These are phyloP conservation scores for Passalora sequoiae DNA, from an alignment of 2,329 filamentous ascomycete species.

Conservation along the genomic window DNA sequence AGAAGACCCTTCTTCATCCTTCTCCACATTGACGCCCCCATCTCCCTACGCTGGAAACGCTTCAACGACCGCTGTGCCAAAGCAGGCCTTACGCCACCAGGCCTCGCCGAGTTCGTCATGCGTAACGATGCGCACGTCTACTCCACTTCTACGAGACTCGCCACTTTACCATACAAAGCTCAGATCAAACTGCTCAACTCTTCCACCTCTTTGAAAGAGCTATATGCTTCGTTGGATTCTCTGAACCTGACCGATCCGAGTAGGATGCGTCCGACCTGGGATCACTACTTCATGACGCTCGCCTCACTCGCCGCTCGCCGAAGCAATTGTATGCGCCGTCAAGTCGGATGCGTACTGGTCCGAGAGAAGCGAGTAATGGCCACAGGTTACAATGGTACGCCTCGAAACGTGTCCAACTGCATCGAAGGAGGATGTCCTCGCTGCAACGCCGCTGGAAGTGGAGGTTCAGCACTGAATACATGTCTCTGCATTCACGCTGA, in stretches of 20 bases:
- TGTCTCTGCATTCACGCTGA: constrained; percentile 97
- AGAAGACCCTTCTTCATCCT: constrained; percentile 88
- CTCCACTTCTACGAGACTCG: constrained; percentile 56
- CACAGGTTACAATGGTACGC: constrained; percentile 98
- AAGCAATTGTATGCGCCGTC: constrained; percentile 96
- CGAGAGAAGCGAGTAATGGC: constrained; percentile 80
- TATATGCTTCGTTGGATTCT: constrained; percentile 66
- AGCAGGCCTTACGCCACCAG: constrained; percentile 43
- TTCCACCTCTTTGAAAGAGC: constrained; percentile 62
- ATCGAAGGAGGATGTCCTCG: constrained; percentile 82
- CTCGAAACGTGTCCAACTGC: constrained; percentile 81
- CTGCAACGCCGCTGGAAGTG: constrained; percentile 61
- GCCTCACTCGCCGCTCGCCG: constrained; percentile 84
- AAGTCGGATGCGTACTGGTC: constrained; percentile 91
- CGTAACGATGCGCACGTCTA: constrained; percentile 73
- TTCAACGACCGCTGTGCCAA: constrained; percentile 56
- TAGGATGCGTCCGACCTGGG: constrained; percentile 84
- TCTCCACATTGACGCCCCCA: constrained; percentile 83
- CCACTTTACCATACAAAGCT: constrained; percentile 73
- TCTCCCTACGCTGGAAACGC: constrained; percentile 76
- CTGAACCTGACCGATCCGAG: constrained; percentile 73
- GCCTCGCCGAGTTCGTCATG: constrained; percentile 56
- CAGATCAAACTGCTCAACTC: constrained; percentile 84
- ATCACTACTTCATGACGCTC: constrained; percentile 97
- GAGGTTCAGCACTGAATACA: constrained; percentile 71